Evolutionary conservation across 805 yeast species (phyloP).

Genomic region (Tetrapisispora pingtungensis): DNA sequence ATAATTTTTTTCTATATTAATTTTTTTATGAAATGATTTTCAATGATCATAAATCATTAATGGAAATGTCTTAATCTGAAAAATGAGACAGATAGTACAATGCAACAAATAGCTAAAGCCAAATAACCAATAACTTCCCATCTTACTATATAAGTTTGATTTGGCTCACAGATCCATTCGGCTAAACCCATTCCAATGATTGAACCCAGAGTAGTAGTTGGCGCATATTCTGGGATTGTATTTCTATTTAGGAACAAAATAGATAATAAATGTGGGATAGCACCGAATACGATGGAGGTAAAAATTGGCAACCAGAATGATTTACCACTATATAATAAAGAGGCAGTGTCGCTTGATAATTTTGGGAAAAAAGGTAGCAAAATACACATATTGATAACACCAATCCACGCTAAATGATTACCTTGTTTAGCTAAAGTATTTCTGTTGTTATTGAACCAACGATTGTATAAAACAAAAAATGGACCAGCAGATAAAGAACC

Average conservation of each 20-base stretch:
- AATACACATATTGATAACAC: slow-evolving; percentile 13
- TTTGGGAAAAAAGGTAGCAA: slow-evolving; percentile 19
- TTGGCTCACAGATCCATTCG: slow-evolving; percentile 24
- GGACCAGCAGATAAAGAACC: slow-evolving; percentile 27
- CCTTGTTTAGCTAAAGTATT: slow-evolving; percentile 10
- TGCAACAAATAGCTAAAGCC: slow-evolving; percentile 18
- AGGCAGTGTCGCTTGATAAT: slow-evolving; percentile 4
- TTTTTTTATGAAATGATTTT: neutral
- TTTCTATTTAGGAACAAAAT: slow-evolving; percentile 17
- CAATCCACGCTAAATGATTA: slow-evolving; percentile 14
- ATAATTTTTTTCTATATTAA: neutral
- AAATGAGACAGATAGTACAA: slow-evolving; percentile 15
- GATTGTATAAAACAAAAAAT: slow-evolving; percentile 22
- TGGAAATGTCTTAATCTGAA: slow-evolving; percentile 8
- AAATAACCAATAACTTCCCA: slow-evolving; percentile 28
- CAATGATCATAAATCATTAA: neutral
- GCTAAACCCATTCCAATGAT: slow-evolving; percentile 23
- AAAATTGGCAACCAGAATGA: slow-evolving; percentile 14
- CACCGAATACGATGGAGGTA: slow-evolving; percentile 17
- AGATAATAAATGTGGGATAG: slow-evolving; percentile 18
- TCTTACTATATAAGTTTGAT: slow-evolving; percentile 22
- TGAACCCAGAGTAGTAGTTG: slow-evolving; percentile 22
- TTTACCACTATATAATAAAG: slow-evolving; percentile 8
- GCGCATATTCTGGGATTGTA: slow-evolving; percentile 21
- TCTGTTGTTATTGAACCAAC: slow-evolving; percentile 16